Evolutionary conservation across 208 protist species (phyloP).

Genomic region (Kentomonas sorsogonicus): DNA sequence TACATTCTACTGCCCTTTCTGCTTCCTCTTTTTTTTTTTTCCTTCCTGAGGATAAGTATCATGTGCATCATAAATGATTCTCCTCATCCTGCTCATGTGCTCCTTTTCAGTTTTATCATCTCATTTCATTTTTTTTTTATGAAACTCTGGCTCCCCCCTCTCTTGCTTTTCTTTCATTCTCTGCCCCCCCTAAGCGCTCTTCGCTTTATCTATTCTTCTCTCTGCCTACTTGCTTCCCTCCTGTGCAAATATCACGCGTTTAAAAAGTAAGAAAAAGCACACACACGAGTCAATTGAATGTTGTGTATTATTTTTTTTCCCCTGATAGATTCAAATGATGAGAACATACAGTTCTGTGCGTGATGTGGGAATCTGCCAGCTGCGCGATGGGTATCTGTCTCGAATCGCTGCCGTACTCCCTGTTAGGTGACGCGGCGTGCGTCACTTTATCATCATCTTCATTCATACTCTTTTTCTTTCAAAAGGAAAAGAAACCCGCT

Average conservation of each 20-base stretch:
- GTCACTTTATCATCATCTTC: neutral
- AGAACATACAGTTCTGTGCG: too few relatives aligned
- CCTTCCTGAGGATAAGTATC: neutral
- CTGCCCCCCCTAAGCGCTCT: neutral
- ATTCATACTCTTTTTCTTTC: neutral
- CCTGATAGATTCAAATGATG: too few relatives aligned
- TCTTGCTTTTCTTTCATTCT: conserved; percentile 3
- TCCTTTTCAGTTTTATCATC: neutral
- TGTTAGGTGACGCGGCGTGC: too few relatives aligned
- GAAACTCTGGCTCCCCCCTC: conserved; percentile 7
- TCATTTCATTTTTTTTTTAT: conserved; percentile 8
- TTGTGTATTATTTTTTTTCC: too few relatives aligned
- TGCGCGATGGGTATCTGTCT: too few relatives aligned
- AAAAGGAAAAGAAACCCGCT: conserved; percentile 3
- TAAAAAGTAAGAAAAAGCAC: conserved; percentile 4
- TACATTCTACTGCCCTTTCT: conserved; percentile 1
- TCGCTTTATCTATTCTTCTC: neutral
- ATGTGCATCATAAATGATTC: too few relatives aligned
- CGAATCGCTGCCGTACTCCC: too few relatives aligned
- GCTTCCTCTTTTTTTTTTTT: conserved; percentile 13
- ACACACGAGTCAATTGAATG: too few relatives aligned
- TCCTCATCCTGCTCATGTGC: too few relatives aligned
- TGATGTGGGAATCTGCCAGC: too few relatives aligned
- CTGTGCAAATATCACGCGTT: neutral
- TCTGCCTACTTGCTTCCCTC: neutral